phyloP scores from a whole-genome alignment of 2,329 filamentous ascomycete species.

The Stagonosporopsis chrysanthemi region DNA sequence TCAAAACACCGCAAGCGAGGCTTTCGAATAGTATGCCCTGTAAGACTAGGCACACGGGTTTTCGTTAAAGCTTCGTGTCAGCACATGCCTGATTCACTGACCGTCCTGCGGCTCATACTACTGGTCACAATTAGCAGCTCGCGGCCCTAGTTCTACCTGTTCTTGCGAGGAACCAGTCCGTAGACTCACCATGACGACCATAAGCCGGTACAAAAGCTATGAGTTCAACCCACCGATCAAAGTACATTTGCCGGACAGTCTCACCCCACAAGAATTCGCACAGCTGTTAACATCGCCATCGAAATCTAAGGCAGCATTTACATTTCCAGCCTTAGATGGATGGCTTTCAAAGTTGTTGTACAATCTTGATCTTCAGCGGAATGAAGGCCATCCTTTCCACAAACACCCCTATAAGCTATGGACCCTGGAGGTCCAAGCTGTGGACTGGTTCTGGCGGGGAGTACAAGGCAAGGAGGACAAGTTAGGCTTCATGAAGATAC shows the following conservation, averaged over 20 bases:
- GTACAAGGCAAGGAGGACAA: constrained; percentile 31
- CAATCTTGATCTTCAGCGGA: constrained; percentile 57
- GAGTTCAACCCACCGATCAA: constrained; percentile 43
- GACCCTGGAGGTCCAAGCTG: constrained; percentile 61
- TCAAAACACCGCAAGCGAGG: no score
- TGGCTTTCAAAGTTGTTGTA: constrained; percentile 61
- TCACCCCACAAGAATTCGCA: constrained; percentile 48
- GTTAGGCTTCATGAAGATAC: constrained; percentile 65
- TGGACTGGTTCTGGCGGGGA: constrained; percentile 60
- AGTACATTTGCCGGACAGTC: constrained; percentile 54
- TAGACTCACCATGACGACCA: constrained; percentile 1
- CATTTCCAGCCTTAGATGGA: constrained; percentile 62
- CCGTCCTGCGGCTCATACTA: no score
- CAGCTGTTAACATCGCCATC: constrained; percentile 9
- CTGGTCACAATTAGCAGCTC: background rate
- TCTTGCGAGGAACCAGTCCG: background rate
- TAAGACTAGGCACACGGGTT: no score
- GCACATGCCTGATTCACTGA: background rate
- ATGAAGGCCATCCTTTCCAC: constrained; percentile 60
- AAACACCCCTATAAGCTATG: constrained; percentile 59
- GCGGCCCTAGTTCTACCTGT: background rate
- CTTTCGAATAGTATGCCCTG: no score
- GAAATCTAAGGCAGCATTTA: constrained; percentile 25
- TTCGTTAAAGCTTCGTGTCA: background rate
- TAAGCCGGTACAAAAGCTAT: constrained; percentile 12